Conservation (phyloP, 176 grass and related monocot species). For the Puccinellia tenuiflora region DNA sequence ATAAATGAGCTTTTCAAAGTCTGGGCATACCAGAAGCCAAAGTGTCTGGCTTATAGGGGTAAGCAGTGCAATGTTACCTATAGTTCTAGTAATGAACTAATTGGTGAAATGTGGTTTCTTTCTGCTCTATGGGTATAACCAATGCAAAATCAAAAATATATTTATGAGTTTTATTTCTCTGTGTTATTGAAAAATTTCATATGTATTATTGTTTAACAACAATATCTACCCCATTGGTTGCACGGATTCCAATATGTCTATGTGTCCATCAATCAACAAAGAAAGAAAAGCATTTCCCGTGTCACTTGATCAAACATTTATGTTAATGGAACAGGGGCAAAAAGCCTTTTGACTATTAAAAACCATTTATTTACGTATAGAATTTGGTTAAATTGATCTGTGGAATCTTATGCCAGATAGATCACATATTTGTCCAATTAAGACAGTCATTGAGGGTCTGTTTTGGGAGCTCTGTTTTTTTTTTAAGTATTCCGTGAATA, state of each 20-base stretch:
- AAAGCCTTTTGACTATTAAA: too few species aligned
- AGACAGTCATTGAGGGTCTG: neutral
- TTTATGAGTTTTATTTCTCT: neutral
- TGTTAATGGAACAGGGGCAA: too few species aligned
- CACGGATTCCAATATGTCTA: neutral
- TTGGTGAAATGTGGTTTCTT: neutral
- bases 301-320: neutral
- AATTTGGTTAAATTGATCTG: neutral
- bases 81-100: neutral
- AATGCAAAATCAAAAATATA: neutral
- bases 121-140: neutral
- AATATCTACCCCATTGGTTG: neutral
- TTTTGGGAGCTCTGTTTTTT: too few species aligned
- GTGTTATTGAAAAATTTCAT: neutral
- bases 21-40: neutral
- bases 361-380: neutral
- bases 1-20: neutral
- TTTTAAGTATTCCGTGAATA: too few species aligned
- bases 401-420: neutral
- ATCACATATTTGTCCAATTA: neutral
- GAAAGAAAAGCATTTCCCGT: neutral
- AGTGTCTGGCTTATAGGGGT: neutral
- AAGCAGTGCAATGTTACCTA: neutral
- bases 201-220: neutral
- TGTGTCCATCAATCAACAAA: neutral